Conservation (phyloP, 352 stramenopile species). For the Pythium apleroticum region DNA sequence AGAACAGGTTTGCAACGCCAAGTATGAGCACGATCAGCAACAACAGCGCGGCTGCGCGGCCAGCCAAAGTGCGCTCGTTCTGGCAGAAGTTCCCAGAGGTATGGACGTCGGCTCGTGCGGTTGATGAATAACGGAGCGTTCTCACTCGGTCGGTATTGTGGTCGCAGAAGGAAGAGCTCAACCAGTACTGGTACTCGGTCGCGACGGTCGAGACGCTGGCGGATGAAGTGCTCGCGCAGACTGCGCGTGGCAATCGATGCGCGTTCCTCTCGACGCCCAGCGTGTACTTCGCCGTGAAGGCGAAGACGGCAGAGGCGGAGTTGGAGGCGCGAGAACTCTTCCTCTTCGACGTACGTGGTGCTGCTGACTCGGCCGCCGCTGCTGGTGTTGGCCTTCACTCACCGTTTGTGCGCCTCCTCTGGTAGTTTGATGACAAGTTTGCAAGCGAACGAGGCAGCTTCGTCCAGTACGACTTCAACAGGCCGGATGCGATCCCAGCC, state of each 20-base stretch:
- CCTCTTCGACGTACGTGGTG: constrained; percentile 86
- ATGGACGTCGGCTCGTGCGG: constrained; percentile 1
- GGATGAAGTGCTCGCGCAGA: constrained; percentile 61
- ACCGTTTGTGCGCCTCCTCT: not conserved
- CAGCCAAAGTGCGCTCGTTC: constrained; percentile 40
- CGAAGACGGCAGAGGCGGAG: constrained; percentile 26
- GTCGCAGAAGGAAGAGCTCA: constrained; percentile 91
- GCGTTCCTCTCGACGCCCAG: constrained; percentile 94
- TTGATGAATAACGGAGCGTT: not conserved
- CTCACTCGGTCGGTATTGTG: not conserved
- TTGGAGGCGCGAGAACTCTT: constrained; percentile 54
- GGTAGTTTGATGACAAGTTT: constrained; percentile 87
- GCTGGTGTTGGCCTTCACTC: not conserved
- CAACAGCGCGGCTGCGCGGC: constrained; percentile 23
- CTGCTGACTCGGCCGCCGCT: not conserved
- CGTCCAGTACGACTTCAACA: constrained; percentile 91
- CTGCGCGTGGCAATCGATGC: constrained; percentile 36
- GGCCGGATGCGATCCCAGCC: constrained; percentile 60
- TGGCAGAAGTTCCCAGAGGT: constrained; percentile 76
- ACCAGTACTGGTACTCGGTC: constrained; percentile 96
- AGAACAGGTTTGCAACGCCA: not conserved
- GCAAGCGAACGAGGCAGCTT: constrained; percentile 56
- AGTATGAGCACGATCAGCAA: constrained; percentile 12
- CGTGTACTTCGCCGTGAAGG: constrained; percentile 90
- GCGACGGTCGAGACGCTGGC: constrained; percentile 83